Evolutionary conservation across 208 protist species (phyloP), one percentile per base, ranked within the genome.

Genomic region (Crithidia expoeki): DNA sequence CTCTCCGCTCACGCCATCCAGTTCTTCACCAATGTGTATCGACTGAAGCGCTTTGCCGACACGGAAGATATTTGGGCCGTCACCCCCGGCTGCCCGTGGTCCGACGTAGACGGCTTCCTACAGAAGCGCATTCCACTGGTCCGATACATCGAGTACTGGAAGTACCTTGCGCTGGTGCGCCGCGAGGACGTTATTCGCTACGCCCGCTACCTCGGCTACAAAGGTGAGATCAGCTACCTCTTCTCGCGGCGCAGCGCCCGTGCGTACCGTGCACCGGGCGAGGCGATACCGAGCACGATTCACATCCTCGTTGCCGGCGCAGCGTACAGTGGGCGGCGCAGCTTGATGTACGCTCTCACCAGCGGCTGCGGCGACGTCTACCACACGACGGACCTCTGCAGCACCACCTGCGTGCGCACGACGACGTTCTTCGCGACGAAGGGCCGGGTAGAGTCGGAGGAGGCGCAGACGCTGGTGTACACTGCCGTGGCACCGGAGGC

Each of bases 111-210:
- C 44, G 88, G 93, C 14, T 84, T 97, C 28, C 57, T 72, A 17
- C 74, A 47, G 19, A 63, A 49, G 57, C 27, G 49, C 28, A 73
- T 95, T 16, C 79, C 93, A 27, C 53, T 93, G 38, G 85, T 88
- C 53, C 76, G 71, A 49, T 97, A 95, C 66, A 83, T 97, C 11
- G 87, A 92, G 71, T 86, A 88, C 56, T 97, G 93, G 90, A 94
- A 94, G 68, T 94, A 93, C 75, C 82, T 95, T 79, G 90, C 88
- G 11, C 69, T 94, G 44, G 47, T 84, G 57, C 74, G 76, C 12
- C 81, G 80, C 19, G 86, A 93, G 27, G 67, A 80, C 21, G 88
- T 97, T 34, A 85, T 94, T 52, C 86, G 83, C 46, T 97, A 95
- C 61, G 88, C 93, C 2, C 80, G 88, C 7, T 93, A 86, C 69